Percentiles rank a stretch among this genome's conserved stretches.
phyloP scores from a whole-genome alignment of 169 alveolate genomes.

The Eimeria falciformis region DNA sequence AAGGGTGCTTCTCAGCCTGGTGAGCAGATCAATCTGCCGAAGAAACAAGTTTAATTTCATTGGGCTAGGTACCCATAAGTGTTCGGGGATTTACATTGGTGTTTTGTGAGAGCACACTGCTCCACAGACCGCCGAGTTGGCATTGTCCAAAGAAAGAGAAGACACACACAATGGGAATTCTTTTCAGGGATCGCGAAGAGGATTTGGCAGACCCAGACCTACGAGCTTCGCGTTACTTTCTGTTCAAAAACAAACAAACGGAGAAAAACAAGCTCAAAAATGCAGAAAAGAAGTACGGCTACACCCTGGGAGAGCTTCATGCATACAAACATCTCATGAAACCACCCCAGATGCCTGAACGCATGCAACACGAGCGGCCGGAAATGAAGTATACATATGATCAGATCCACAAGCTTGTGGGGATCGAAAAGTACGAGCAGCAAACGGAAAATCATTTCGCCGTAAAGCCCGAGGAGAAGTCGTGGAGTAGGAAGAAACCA shows the following conservation, averaged over 20 bases:
- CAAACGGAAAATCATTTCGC: slow-evolving; percentile 67
- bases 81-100: too few species aligned
- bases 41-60: too few species aligned
- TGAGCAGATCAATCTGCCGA: too few species aligned
- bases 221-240: slow-evolving; percentile 59
- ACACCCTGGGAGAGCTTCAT: slow-evolving; percentile 67
- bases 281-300: slow-evolving; percentile 63
- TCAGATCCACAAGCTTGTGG: slow-evolving; percentile 63
- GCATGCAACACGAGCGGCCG: slow-evolving; percentile 29
- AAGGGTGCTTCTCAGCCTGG: too few species aligned
- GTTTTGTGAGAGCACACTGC: too few species aligned
- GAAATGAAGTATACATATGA: slow-evolving; percentile 38
- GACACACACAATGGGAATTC: slow-evolving; percentile 52
- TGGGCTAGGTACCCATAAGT: too few species aligned
- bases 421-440: slow-evolving; percentile 36
- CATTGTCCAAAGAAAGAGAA: too few species aligned
- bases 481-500: not conserved
- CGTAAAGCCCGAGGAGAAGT: not conserved
- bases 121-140: too few species aligned
- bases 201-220: slow-evolving; percentile 63
- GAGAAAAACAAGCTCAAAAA: slow-evolving; percentile 48
- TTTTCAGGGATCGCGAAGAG: slow-evolving; percentile 58
- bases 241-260: slow-evolving; percentile 50
- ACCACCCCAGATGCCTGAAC: slow-evolving; percentile 56
- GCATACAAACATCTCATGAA: slow-evolving; percentile 56